phyloP scores from a whole-genome alignment of 495 filamentous ascomycete genomes.

The Neurospora sp. region DNA sequence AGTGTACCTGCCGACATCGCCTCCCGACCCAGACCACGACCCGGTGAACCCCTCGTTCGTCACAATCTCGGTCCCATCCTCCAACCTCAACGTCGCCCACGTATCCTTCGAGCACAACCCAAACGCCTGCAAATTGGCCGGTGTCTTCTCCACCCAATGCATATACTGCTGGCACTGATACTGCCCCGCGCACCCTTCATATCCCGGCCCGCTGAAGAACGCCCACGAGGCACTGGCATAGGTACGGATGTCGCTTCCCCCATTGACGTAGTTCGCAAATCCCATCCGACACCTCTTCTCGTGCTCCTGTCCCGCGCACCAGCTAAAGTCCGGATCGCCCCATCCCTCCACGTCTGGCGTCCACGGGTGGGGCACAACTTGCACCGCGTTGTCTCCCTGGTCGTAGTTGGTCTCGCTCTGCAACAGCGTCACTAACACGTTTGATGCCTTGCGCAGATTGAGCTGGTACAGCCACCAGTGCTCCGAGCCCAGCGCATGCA shows the following conservation, averaged over 20 bases:
- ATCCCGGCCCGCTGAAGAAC: constrained; percentile 51
- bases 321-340: constrained; percentile 49
- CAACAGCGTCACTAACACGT: constrained; percentile 69
- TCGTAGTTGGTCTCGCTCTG: constrained; percentile 89
- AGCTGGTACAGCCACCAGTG: constrained; percentile 72
- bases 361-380: constrained; percentile 38
- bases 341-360: constrained; percentile 27
- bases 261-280: constrained; percentile 44
- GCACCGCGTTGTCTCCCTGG: constrained; percentile 62
- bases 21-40: constrained; percentile 38
- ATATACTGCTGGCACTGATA: constrained; percentile 28
- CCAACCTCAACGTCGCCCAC: constrained; percentile 15
- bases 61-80: constrained; percentile 21
- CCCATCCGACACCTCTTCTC: constrained; percentile 36
- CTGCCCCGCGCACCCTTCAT: constrained; percentile 19
- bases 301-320: constrained; percentile 18
- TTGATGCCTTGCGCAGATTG: constrained; percentile 58
- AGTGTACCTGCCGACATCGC: constrained; percentile 40
- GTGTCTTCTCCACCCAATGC: constrained; percentile 27
- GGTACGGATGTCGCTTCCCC: constrained; percentile 43
- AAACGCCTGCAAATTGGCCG: constrained; percentile 27
- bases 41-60: constrained; percentile 35
- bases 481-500: constrained; percentile 62
- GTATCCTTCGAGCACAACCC: constrained; percentile 30
- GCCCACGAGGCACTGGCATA: constrained; percentile 57